A percentile compares a stretch with the other conserved stretches of the same genome.
Evolutionary conservation across 805 yeast species (phyloP).

Genomic region (Candida maesae): DNA sequence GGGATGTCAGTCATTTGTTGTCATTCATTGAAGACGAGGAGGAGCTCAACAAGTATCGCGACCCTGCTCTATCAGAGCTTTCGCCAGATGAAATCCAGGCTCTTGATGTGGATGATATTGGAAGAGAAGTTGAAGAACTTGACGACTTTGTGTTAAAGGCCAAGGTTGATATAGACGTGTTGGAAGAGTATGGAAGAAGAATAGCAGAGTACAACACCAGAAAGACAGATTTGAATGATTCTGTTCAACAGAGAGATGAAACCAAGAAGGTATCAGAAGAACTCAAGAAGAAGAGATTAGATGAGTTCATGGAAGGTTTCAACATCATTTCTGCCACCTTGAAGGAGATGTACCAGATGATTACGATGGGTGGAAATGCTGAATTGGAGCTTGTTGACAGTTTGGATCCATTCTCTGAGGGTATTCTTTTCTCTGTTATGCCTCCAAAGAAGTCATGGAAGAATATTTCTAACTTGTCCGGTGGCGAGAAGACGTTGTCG

Average conservation of each 20-base stretch:
- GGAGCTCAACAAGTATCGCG: constrained; percentile 23
- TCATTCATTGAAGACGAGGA: constrained; percentile 29
- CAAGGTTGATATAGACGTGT: constrained; percentile 65
- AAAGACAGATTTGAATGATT: constrained; percentile 59
- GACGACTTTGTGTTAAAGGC: constrained; percentile 53
- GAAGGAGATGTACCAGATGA: constrained; percentile 97
- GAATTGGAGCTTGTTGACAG: constrained; percentile 94
- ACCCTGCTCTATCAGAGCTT: constrained; percentile 36
- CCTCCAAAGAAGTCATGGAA: constrained; percentile 99
- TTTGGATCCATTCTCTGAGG: constrained; percentile 97
- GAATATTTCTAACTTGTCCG: constrained; percentile 89
- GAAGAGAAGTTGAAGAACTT: constrained; percentile 48
- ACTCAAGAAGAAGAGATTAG: constrained; percentile 67
- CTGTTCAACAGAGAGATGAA: constrained; percentile 64
- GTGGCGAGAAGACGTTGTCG: constrained; percentile 96
- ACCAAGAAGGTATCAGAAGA: constrained; percentile 60
- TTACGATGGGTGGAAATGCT: constrained; percentile 99
- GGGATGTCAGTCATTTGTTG: constrained; percentile 44
- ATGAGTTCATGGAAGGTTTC: constrained; percentile 93
- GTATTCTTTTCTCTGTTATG: constrained; percentile 95
- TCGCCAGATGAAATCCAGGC: constrained; percentile 47
- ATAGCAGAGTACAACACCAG: constrained; percentile 61
- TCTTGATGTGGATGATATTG: constrained; percentile 45
- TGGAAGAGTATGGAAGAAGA: constrained; percentile 72
- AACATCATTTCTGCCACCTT: constrained; percentile 78